Percentiles rank a stretch among this genome's conserved stretches.
Conservation (phyloP, 257 asterid species). For the Salvia splendens region DNA sequence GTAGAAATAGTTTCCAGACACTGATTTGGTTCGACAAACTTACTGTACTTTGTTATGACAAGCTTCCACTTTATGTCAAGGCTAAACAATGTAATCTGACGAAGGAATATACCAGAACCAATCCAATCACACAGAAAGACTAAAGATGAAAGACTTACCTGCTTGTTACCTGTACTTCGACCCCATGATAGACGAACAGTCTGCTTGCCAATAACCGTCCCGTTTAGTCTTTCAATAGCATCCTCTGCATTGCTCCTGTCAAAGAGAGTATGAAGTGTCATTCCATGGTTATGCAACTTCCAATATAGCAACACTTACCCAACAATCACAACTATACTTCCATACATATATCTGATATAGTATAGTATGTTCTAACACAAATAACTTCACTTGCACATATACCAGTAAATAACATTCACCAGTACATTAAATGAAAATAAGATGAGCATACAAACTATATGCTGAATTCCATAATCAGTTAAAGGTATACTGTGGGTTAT, state of each 20-base stretch:
- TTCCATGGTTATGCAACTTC: constrained; percentile 15
- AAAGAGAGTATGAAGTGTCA: constrained; percentile 20
- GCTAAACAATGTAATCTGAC: not conserved
- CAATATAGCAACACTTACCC: not conserved
- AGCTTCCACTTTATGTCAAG: not conserved
- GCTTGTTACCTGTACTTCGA: constrained; percentile 67
- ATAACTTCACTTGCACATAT: too few species aligned
- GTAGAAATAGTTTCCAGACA: not conserved
- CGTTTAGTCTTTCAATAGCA: constrained; percentile 68
- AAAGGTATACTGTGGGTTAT: not conserved
- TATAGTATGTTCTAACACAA: too few species aligned
- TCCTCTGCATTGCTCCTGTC: constrained; percentile 71
- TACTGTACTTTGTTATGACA: not conserved
- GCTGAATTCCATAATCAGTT: not conserved
- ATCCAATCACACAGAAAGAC: constrained; percentile 10
- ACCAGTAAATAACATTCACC: not conserved
- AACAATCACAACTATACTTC: not conserved
- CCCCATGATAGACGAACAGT: constrained; percentile 90
- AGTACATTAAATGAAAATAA: not conserved
- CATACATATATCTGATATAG: not conserved
- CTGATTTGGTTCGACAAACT: not conserved
- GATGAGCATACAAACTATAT: too few species aligned
- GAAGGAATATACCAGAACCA: constrained; percentile 17
- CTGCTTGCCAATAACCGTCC: constrained; percentile 66
- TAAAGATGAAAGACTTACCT: constrained; percentile 40